Base-by-base conservation (phyloP, 108 stramenopile species). In the Thalassiosira profunda region DNA sequence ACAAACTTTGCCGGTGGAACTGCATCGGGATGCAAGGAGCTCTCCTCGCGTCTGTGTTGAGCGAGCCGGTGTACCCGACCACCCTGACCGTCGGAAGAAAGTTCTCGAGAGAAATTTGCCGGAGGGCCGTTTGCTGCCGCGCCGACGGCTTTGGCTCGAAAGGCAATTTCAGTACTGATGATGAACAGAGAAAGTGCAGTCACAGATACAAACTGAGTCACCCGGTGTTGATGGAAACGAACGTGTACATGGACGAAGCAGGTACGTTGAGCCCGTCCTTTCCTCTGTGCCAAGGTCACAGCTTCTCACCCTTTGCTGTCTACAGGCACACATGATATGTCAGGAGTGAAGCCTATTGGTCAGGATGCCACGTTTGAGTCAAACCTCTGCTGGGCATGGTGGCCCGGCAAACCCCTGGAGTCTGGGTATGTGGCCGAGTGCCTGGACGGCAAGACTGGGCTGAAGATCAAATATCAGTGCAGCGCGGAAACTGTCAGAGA, bases 1-100 rank as follows among this genome's bases (percentile, higher is more conserved):
- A 94, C 64, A 94, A 94, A 68, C 72, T 94, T 34, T 80, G 81
- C 61, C 78, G 90, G 35, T 94, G 90, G 90, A 94, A 94, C 48
- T 86, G 61, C 52, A 62, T 94, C 25, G 93, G 93, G 4, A 26
- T 89, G 55, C 93, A 94, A 58, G 93, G 93, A 37, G 85, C 89
- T 18, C 72, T 94, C 2, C 61, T 94, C 21, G 72, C 88, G 26
- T 59, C 81, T 7, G 45, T 91, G 5, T 53, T 94, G 17, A 78
- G 78, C 10, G 52, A 44, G 15, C 88, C 88, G 7, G 25, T 91
- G 9, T 84, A 88, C 56, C 61, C 86, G 57, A 49, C 78, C 17
- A 85, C 89, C 2, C 26, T 94, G 65, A 92, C 91, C 26, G 87
- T 95, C 8, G 93, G 93, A 20, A 67, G 93, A 34, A 95, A 95